Evolutionary conservation across 495 filamentous ascomycete genomes (phyloP), one percentile per base, ranked within the genome.

Genomic region (Penicillium tannophilum): DNA sequence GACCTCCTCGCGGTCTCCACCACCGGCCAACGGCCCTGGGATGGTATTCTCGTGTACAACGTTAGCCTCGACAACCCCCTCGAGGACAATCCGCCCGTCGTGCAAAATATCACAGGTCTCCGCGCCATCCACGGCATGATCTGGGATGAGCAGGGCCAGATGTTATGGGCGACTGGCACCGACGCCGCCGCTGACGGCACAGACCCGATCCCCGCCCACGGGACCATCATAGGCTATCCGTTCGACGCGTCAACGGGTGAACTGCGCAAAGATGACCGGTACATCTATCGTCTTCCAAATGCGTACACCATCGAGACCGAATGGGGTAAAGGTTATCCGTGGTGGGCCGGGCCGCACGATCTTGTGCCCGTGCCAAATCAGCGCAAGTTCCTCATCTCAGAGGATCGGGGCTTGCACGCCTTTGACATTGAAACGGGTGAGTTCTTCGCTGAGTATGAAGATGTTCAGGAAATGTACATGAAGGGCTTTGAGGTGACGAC

Each of bases 301-400:
- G 55, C 63, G 11, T 62, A 51, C 31, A 49, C 62, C 24, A 59
- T 65, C 36, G 61, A 65, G 5, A 56, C 49, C 5, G 69, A 72
- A 66, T 72, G 67, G 69, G 69, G 69, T 0, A 36, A 31, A 12
- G 65, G 61, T 1, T 70, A 70, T 24, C 52, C 57, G 23, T 71
- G 68, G 68, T 72, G 67, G 67, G 54, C 59, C 17, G 69, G 69
- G 16, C 60, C 64, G 2, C 69, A 72, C 31, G 69, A 72, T 43
- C 67, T 72, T 4, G 69, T 72, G 2, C 69, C 69, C 0, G 58
- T 70, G 12, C 69, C 69, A 0, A 63, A 68, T 23, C 46, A 72
- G 50, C 67, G 67, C 1, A 62, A 61, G 5, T 70, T 72, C 36
- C 55, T 72, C 28, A 52, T 72, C 23, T 66, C 64, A 19, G 55